Evolutionary conservation across 768 basidiomycete species (phyloP), one percentile per base, ranked within the genome.

Genomic region (Zangia roseola): DNA sequence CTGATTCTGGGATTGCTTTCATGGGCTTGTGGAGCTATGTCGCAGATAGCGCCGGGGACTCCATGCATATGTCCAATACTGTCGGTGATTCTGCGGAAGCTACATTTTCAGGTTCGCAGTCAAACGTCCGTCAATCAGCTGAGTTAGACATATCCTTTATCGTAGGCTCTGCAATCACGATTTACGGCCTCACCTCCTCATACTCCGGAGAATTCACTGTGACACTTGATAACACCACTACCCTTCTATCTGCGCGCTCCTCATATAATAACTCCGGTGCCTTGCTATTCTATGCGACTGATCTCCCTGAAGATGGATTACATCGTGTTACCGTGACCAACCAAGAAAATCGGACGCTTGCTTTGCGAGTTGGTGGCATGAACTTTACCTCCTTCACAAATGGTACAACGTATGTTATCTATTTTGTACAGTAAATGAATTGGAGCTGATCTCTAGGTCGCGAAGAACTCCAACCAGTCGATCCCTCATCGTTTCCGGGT

Each of bases 221-320:
- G 45, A 72, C 62, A 23, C 77, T 82, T 8, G 80, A 82, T 54
- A 73, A 80, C 47, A 64, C 68, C 19, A 77, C 74, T 30, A 73
- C 77, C 26, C 67, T 55, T 3, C 68, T 81, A 43, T 78, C 77
- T 25, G 79, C 76, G 3, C 65, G 67, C 46, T 79, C 84, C 5
- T 80, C 81, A 0, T 84, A 79, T 59, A 74, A 69, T 31, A 68
- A 77, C 24, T 63, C 74, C 39, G 62, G 78, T 48, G 71, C 81
- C 10, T 69, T 88, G 5, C 72, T 91, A 10, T 91, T 82, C 62
- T 83, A 77, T 56, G 74, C 78, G 33, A 80, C 80, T 17, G 81
- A 79, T 16, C 74, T 91, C 38, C 72, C 88, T 55, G 71, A 78
- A 13, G 68, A 65, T 43, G 26, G 54, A 7, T 45, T 56, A 13